Evolutionary conservation across 2,329 filamentous ascomycete genomes (phyloP).

Genomic region (Chrysoporthe deuterocubensis): DNA sequence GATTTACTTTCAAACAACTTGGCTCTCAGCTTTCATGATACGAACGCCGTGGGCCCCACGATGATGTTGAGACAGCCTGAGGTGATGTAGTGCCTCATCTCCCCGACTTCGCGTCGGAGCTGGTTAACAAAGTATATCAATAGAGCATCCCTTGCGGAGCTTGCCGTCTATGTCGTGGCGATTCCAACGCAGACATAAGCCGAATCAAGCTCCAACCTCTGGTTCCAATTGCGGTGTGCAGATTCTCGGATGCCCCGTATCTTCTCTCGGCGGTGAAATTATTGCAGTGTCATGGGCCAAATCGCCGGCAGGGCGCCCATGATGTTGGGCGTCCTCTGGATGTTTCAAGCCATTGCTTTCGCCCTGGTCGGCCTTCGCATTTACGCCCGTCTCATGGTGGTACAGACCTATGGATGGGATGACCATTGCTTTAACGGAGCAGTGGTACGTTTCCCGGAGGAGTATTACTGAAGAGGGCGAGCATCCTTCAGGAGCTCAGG

Average conservation of each 20-base stretch:
- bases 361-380: constrained; percentile 26
- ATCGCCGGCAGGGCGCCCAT: constrained; percentile 9
- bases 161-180: neutral
- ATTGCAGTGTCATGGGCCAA: neutral
- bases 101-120: neutral
- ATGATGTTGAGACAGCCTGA: neutral
- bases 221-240: neutral
- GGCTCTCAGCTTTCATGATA: neutral
- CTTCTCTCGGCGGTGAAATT: neutral
- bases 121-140: neutral
- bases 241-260: neutral
- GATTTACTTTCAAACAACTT: neutral
- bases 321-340: constrained; percentile 23
- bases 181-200: neutral
- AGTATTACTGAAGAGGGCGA: neutral
- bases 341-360: constrained; percentile 22
- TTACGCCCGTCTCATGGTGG: constrained; percentile 23
- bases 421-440: constrained; percentile 24
- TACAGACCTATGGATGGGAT: constrained; percentile 24
- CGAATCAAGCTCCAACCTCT: neutral
- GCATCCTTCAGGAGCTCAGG: neutral
- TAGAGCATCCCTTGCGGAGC: neutral
- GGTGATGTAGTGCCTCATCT: neutral
- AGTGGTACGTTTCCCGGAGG: constrained; percentile 13
- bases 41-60: neutral